These are phyloP conservation scores for Aspergillus sclerotioniger DNA, from an alignment of 495 filamentous ascomycete genomes.

Conservation along the genomic window DNA sequence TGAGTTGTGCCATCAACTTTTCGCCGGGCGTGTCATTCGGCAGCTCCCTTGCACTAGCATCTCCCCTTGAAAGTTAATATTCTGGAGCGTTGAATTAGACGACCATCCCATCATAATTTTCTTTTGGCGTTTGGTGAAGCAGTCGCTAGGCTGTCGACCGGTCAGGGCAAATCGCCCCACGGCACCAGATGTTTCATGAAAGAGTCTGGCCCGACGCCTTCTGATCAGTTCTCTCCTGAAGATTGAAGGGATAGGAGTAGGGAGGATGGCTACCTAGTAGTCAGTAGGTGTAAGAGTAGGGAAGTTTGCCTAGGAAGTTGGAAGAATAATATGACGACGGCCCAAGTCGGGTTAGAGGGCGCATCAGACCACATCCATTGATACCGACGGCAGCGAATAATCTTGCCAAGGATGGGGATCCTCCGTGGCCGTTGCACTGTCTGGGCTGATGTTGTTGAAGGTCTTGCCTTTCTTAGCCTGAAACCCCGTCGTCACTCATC, in stretches of 20 bases:
- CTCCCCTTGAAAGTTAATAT: background rate
- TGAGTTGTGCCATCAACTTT: background rate
- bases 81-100: background rate
- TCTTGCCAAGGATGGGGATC: conserved; percentile 14
- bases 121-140: too few relatives aligned
- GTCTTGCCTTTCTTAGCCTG: background rate
- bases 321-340: background rate
- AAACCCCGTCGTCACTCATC: conserved; percentile 7
- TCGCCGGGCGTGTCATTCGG: conserved; percentile 2
- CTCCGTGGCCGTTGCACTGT: conserved; percentile 3
- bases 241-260: too few relatives aligned
- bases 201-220: too few relatives aligned
- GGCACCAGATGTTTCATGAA: too few relatives aligned
- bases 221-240: too few relatives aligned
- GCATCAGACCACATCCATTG: conserved; percentile 13
- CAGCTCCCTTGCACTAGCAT: conserved; percentile 6
- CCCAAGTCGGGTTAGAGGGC: background rate
- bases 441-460: conserved; percentile 4
- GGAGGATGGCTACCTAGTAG: too few relatives aligned
- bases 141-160: too few relatives aligned
- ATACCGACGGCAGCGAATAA: background rate
- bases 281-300: too few relatives aligned
- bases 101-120: too few relatives aligned
- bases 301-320: too few relatives aligned
- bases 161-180: background rate